These are phyloP conservation scores for Ophiostoma piceae DNA, from an alignment of 2,329 filamentous ascomycete genomes.

Conservation along the genomic window DNA sequence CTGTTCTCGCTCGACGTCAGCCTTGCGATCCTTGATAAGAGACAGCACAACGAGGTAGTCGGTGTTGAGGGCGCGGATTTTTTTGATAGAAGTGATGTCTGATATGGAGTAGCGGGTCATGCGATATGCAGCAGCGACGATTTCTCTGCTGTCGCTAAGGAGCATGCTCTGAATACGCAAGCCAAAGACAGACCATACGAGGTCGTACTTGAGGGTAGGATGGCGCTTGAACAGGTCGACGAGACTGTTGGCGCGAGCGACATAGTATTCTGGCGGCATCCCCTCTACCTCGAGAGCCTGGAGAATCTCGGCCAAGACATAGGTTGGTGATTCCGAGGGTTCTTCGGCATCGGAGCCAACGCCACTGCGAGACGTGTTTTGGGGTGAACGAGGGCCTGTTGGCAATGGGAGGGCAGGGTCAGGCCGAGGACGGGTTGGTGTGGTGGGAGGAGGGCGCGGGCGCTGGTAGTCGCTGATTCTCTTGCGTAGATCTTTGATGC, in stretches of 20 bases:
- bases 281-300: conserved; percentile 84
- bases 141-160: conserved; percentile 89
- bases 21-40: conserved; percentile 89
- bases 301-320: conserved; percentile 80
- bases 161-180: conserved; percentile 93
- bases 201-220: conserved; percentile 89
- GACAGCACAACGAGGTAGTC: conserved; percentile 90
- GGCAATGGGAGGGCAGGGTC: conserved; percentile 41
- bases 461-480: conserved; percentile 57
- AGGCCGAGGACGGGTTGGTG: conserved; percentile 49
- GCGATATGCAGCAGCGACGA: conserved; percentile 89
- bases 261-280: conserved; percentile 90
- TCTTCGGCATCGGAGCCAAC: conserved; percentile 62
- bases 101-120: conserved; percentile 93
- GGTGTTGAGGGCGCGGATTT: conserved; percentile 79
- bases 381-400: conserved; percentile 51
- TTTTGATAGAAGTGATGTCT: conserved; percentile 81
- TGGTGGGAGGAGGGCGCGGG: conserved; percentile 45
- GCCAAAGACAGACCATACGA: conserved; percentile 94
- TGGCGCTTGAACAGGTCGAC: conserved; percentile 96
- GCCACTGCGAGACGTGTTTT: conserved; percentile 50
- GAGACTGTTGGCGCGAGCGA: conserved; percentile 82
- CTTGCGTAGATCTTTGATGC: conserved; percentile 56
- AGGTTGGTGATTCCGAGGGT: conserved; percentile 79
- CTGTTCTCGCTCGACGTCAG: conserved; percentile 95